phyloP scores from a whole-genome alignment of 1,139 yeast species.

The Blastobotrys malaysiensis region DNA sequence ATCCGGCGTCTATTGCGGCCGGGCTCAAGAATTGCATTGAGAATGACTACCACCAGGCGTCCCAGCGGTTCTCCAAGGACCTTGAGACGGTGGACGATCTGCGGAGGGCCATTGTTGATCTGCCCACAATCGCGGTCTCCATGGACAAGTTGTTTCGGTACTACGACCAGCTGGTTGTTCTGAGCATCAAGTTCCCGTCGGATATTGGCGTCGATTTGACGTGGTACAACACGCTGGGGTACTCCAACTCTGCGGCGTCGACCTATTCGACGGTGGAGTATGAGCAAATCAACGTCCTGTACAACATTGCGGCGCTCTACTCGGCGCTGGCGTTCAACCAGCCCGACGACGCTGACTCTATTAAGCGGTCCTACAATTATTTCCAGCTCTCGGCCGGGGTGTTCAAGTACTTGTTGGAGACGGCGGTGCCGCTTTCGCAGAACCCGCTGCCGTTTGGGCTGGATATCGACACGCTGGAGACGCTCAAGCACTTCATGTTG shows the following conservation, averaged over 20 bases:
- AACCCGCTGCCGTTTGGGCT: slow-evolving; percentile 40
- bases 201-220: slow-evolving; percentile 46
- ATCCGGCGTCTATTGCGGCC: slow-evolving; percentile 41
- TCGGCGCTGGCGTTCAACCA: slow-evolving; percentile 47
- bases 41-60: slow-evolving; percentile 59
- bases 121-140: slow-evolving; percentile 28
- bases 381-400: slow-evolving; percentile 69
- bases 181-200: slow-evolving; percentile 41
- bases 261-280: slow-evolving; percentile 37
- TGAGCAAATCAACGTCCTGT: slow-evolving; percentile 60
- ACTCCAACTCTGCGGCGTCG: slow-evolving; percentile 41
- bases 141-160: slow-evolving; percentile 29
- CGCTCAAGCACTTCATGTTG: slow-evolving; percentile 47
- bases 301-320: slow-evolving; percentile 62
- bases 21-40: slow-evolving; percentile 50
- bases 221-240: slow-evolving; percentile 69
- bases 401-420: slow-evolving; percentile 41
- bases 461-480: slow-evolving; percentile 39
- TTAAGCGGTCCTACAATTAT: slow-evolving; percentile 56
- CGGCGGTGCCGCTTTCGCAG: slow-evolving; percentile 24
- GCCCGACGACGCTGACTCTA: slow-evolving; percentile 45
- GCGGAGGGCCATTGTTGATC: slow-evolving; percentile 35
- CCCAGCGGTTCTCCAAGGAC: slow-evolving; percentile 52
- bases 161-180: slow-evolving; percentile 31
- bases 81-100: slow-evolving; percentile 40